These are phyloP conservation scores for Rhodotorula sp. DNA, from an alignment of 1,284 basidiomycete genomes.

Conservation along the genomic window DNA sequence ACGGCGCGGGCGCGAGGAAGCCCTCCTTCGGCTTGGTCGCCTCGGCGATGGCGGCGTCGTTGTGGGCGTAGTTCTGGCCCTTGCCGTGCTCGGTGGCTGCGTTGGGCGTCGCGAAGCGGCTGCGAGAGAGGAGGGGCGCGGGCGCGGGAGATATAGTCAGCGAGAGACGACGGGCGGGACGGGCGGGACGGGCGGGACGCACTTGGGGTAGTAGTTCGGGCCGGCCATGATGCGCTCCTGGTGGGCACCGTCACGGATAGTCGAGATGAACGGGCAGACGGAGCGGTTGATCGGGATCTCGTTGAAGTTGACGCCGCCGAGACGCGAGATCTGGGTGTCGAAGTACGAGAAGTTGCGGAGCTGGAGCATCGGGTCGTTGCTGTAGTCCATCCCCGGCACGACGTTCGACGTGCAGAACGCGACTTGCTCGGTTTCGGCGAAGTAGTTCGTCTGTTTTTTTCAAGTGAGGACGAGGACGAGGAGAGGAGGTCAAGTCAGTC, in stretches of 20 bases:
- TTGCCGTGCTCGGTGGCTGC: constrained; percentile 11
- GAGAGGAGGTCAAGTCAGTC: no score
- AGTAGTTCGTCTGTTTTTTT: constrained; percentile 65
- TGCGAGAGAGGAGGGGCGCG: constrained; percentile 44
- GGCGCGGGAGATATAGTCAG: no score
- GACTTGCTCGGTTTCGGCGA: constrained; percentile 68
- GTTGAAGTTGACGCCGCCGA: constrained; percentile 57
- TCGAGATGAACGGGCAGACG: constrained; percentile 67
- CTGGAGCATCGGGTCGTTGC: constrained; percentile 76
- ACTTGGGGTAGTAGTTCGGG: constrained; percentile 65
- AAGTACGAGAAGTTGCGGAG: constrained; percentile 71
- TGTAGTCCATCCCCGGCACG: constrained; percentile 69
- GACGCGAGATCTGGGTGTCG: constrained; percentile 33
- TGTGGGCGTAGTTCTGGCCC: constrained; percentile 34
- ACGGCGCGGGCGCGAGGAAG: constrained; percentile 42
- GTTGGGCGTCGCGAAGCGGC: constrained; percentile 60
- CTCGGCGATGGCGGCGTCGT: constrained; percentile 14
- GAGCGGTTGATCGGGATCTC: constrained; percentile 75
- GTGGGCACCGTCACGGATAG: constrained; percentile 63
- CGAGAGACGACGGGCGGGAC: no score
- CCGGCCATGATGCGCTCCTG: constrained; percentile 61
- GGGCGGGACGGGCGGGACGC: no score
- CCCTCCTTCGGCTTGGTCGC: constrained; percentile 11
- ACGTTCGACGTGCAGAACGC: constrained; percentile 79
- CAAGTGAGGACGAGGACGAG: constrained; percentile 56